These are phyloP conservation scores for Hemileccinum rubropunctum DNA, from an alignment of 768 basidiomycete species.

Conservation along the genomic window DNA sequence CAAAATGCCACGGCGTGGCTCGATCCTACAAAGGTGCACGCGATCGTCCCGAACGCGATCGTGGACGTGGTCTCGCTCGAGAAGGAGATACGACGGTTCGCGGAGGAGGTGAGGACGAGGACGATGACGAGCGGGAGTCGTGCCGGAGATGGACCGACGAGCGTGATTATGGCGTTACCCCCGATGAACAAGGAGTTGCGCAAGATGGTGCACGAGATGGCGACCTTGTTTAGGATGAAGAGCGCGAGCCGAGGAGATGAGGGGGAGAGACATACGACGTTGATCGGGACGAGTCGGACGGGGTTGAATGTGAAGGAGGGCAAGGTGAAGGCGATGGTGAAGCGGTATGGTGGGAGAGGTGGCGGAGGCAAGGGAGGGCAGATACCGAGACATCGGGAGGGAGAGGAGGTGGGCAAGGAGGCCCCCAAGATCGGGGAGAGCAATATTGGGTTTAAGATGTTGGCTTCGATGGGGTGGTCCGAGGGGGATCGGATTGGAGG, in stretches of 20 bases:
- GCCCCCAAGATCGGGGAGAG: conserved; percentile 77
- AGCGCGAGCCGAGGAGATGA: conserved; percentile 76
- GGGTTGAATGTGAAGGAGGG: conserved; percentile 54
- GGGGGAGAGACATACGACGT: conserved; percentile 67
- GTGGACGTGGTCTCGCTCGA: conserved; percentile 69
- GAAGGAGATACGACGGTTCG: conserved; percentile 66
- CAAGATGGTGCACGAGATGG: conserved; percentile 76
- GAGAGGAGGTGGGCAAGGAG: conserved; percentile 85
- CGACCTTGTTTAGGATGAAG: conserved; percentile 73
- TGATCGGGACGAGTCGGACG: conserved; percentile 64
- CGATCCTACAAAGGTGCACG: conserved; percentile 36
- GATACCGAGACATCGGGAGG: conserved; percentile 64
- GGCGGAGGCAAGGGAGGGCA: conserved; percentile 21
- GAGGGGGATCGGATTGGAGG: conserved; percentile 80
- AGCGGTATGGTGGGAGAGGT: conserved; percentile 28
- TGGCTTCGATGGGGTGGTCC: conserved; percentile 89
- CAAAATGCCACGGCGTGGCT: conserved; percentile 36
- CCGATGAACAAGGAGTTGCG: conserved; percentile 74
- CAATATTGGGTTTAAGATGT: conserved; percentile 86
- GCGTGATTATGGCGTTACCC: conserved; percentile 56
- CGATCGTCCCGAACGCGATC: conserved; percentile 44
- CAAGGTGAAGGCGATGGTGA: conserved; percentile 50
- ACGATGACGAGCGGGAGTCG: too few relatives aligned
- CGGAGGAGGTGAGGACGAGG: conserved; percentile 37
- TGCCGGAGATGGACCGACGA: too few relatives aligned